Base-by-base conservation (phyloP, 2,329 filamentous ascomycete species). In the Trichoderma endophyticum region DNA sequence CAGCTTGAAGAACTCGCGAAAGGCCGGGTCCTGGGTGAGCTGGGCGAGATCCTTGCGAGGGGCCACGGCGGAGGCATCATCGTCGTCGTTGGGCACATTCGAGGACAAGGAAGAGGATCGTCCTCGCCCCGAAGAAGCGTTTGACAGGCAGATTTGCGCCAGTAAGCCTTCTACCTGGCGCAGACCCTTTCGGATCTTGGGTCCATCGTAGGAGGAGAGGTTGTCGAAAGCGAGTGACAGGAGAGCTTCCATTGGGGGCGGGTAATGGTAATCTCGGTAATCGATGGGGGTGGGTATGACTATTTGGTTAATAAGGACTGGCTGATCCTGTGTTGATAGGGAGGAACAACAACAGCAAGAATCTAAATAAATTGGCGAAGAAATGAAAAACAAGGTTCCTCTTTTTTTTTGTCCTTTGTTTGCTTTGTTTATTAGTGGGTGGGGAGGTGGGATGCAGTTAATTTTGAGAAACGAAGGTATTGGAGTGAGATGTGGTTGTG, bases 151-250 rank as follows among this genome's bases (percentile, higher is more conserved):
- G 83, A 98, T 97, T 82, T 97, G 95, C 26, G 95, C 95, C 65
- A 98, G 88, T 60, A 98, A 88, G 36, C 94, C 94, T 83, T 98
- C 95, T 75, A 98, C 94, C 84, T 98, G 95, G 76, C 94, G 92
- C 76, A 98, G 84, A 66, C 95, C 96, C 84, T 98, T 98, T 77
- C 94, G 92, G 79, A 98, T 93, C 84, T 97, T 97, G 80, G 88
- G 87, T 72, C 91, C 91, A 78, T 98, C 94, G 81, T 95, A 95
- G 63, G 95, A 98, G 73, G 95, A 97, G 75, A 98, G 91, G 83
- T 97, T 97, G 85, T 98, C 95, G 83, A 98, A 98, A 73, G 95
- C 94, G 80, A 97, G 90, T 59, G 94, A 97, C 71, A 98, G 87
- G 32, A 98, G 88, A 67, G 93, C 90, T 85, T 98, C 96, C 96